Evolutionary conservation across 495 filamentous ascomycete species (phyloP), one percentile per base, ranked within the genome.

Genomic region (Penicillium macrosclerotiorum): DNA sequence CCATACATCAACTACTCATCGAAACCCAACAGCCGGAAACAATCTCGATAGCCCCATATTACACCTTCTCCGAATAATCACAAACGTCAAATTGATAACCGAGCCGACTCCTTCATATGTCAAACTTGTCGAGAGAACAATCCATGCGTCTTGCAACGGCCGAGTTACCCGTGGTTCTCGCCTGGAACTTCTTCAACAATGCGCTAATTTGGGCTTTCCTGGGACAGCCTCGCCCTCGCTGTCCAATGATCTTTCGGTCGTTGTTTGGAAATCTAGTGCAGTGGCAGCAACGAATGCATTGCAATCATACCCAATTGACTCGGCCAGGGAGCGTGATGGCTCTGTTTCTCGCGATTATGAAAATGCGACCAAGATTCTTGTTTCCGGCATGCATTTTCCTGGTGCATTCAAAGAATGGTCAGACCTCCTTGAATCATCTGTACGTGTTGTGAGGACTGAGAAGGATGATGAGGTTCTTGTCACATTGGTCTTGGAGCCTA

Each of bases 301-400:
- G 23, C 47, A 57, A 26, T 71, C 68, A 1, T 67, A 69, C 33
- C 66, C 71, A 13, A 54, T 59, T 5, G 70, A 76, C 41, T 69
- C 68, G 38, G 57, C 65, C n/a, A 64, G 69, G 37, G 67, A 68
- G 19, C 69, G 65, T 6, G 67, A 74, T 50, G 72, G 69, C 4
- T 66, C 66, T 25, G 57, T 68, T 14, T 64, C 70, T 14, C 64
- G 77, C 24, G 83, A 89, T 29, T 90, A 86, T 45, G 80, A 83
- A n/a, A 84, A 89, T 29, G 67, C 82, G 17, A 74, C 81, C 31
- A 83, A 75, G 33, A 73, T 90, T 25, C 72, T 94, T 2, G 77
- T 84, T 38, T 66, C 78, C 35, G 88, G 86, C 7, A 58, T 84
- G 46, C 67, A 62, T 4, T 77, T 76, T 14, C 12, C 68, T 1